phyloP scores from a whole-genome alignment of 2,329 filamentous ascomycete genomes.

The Fusarium xylarioides region DNA sequence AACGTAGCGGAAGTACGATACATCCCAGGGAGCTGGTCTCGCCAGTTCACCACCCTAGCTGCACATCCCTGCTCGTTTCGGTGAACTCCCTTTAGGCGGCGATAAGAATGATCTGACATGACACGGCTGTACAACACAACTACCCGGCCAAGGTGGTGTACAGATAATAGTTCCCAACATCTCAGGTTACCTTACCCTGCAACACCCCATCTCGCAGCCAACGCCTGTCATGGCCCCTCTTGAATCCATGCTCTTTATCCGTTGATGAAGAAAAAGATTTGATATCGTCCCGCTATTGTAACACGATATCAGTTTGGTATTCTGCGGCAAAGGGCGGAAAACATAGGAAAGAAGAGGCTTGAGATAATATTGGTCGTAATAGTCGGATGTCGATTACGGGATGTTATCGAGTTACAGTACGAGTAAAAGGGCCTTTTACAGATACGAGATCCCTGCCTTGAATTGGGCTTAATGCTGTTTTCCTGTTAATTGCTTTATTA shows the following conservation, averaged over 20 bases:
- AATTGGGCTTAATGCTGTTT: background rate
- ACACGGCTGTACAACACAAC: slow-evolving; percentile 22
- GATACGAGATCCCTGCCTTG: slow-evolving; percentile 24
- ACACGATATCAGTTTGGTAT: background rate
- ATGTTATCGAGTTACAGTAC: background rate
- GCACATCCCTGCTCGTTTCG: slow-evolving; percentile 26
- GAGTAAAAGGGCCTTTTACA: slow-evolving; percentile 32
- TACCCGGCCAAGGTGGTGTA: slow-evolving; percentile 30
- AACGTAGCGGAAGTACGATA: background rate
- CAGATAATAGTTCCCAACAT: slow-evolving; percentile 24
- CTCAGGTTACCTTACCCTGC: slow-evolving; percentile 41
- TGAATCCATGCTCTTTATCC: background rate
- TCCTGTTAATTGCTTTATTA: background rate
- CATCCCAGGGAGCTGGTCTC: slow-evolving; percentile 10
- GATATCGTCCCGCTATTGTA: slow-evolving; percentile 26
- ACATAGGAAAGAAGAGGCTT: slow-evolving; percentile 31
- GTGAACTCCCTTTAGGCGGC: slow-evolving; percentile 29
- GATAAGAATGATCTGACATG: slow-evolving; percentile 45
- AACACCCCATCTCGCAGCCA: slow-evolving; percentile 20
- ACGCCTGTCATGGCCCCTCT: slow-evolving; percentile 8
- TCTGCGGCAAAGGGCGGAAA: slow-evolving; percentile 38
- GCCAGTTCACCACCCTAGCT: background rate
- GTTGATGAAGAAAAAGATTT: background rate
- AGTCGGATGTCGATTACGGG: slow-evolving; percentile 1
- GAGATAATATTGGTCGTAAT: background rate